These are phyloP conservation scores for Tolypocladium amazonense DNA, from an alignment of 2,329 filamentous ascomycete genomes.

Conservation along the genomic window DNA sequence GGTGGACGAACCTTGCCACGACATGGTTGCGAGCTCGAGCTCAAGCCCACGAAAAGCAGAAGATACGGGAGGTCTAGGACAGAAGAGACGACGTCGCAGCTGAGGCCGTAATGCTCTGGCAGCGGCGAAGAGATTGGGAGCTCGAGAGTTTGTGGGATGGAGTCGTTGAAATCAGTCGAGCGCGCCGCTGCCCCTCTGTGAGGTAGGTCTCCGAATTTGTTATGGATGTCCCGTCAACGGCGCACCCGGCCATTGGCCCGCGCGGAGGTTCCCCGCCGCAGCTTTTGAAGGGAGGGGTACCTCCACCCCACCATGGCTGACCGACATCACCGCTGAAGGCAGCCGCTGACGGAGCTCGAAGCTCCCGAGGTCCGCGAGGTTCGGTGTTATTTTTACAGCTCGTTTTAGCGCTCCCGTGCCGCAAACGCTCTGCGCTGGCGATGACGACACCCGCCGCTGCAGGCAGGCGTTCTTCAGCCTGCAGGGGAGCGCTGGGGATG, in stretches of 20 bases:
- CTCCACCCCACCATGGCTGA: slow-evolving; percentile 4
- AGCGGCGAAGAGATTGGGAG: neutral
- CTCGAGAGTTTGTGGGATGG: neutral
- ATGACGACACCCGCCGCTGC: neutral
- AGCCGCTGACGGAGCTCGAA: neutral
- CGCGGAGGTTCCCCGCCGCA: slow-evolving; percentile 5
- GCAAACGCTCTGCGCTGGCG: neutral
- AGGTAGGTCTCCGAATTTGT: neutral
- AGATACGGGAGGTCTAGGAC: neutral
- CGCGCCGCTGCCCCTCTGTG: neutral
- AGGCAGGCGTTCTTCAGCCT: neutral
- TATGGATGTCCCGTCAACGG: neutral
- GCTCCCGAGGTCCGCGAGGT: neutral
- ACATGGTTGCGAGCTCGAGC: slow-evolving; percentile 39
- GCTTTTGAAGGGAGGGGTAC: slow-evolving; percentile 8
- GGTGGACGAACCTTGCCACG: slow-evolving; percentile 57
- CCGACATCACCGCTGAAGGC: neutral
- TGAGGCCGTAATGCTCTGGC: neutral
- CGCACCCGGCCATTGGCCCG: neutral
- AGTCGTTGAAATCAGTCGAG: neutral
- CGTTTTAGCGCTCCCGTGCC: neutral
- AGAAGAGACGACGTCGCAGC: neutral
- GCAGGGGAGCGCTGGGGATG: neutral
- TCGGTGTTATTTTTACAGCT: neutral
- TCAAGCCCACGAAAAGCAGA: slow-evolving; percentile 1